Percentiles rank a stretch among this genome's conserved stretches.
Evolutionary conservation across 441 rosid species (phyloP).

Genomic region (Iberis amara): DNA sequence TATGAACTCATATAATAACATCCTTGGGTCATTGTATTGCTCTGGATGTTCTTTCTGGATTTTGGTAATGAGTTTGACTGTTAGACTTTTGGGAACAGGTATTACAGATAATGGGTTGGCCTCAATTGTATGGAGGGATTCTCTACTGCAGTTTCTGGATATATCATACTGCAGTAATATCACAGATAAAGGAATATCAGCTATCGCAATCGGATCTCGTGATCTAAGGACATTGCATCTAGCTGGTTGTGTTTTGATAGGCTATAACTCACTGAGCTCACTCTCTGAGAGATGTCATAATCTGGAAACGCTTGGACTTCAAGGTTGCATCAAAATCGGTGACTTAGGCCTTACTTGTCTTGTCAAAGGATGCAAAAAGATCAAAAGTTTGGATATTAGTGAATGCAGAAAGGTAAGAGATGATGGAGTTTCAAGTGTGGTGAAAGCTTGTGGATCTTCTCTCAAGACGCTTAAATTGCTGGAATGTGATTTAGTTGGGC

Average conservation of each 20-base stretch:
- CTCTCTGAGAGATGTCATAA: conserved; percentile 55
- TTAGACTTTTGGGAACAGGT: conserved; percentile 36
- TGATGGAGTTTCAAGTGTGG: conserved; percentile 55
- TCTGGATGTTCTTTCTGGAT: conserved; percentile 20
- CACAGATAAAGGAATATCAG: conserved; percentile 69
- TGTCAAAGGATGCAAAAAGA: conserved; percentile 57
- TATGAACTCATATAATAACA: too few species aligned
- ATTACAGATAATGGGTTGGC: conserved; percentile 72
- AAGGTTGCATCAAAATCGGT: conserved; percentile 67
- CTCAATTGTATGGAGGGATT: conserved; percentile 58
- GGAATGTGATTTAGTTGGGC: conserved; percentile 73
- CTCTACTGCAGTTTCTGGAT: conserved; percentile 71
- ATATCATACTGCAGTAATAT: conserved; percentile 75
- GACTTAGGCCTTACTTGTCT: conserved; percentile 63
- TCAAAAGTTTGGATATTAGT: conserved; percentile 58
- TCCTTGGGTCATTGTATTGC: conserved; percentile 2
- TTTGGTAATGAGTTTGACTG: conserved; percentile 7
- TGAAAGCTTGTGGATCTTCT: conserved; percentile 55
- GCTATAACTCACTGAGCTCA: conserved; percentile 44
- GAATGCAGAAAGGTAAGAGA: conserved; percentile 80
- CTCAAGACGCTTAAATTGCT: conserved; percentile 70
- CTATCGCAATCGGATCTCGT: conserved; percentile 70
- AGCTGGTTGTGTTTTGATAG: conserved; percentile 61
- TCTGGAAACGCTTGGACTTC: conserved; percentile 59
- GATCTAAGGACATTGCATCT: conserved; percentile 59